Conservation (phyloP, 2,329 filamentous ascomycete genomes). For the Cordyceps javanica region DNA sequence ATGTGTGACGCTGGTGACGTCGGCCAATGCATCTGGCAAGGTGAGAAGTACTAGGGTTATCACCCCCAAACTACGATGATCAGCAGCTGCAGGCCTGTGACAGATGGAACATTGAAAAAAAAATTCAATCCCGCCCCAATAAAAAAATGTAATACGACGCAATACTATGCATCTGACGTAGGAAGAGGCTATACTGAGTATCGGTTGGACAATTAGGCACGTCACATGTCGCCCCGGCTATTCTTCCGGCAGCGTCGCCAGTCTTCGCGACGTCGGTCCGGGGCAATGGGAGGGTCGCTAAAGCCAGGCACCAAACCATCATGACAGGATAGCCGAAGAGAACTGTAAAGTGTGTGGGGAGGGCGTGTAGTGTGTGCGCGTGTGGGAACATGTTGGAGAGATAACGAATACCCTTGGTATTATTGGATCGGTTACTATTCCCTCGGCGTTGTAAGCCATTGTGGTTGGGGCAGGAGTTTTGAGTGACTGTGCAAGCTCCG, state of each 20-base stretch:
- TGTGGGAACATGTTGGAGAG: not conserved
- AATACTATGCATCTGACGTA: no score
- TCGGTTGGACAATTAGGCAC: not conserved
- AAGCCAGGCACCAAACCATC: conserved; percentile 2
- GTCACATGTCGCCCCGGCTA: conserved; percentile 8
- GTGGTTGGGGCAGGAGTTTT: not conserved
- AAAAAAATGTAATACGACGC: not conserved
- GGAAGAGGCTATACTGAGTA: not conserved
- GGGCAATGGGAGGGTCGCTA: not conserved
- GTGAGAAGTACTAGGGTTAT: not conserved
- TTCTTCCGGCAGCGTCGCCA: not conserved
- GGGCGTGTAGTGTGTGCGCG: no score
- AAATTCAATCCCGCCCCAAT: not conserved
- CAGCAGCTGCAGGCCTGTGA: not conserved
- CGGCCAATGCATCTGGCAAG: not conserved
- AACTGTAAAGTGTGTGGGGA: not conserved
- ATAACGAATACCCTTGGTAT: conserved; percentile 2
- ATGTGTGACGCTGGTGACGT: conserved; percentile 2
- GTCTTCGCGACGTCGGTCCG: not conserved
- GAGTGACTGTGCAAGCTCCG: conserved; percentile 1
- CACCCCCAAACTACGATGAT: not conserved
- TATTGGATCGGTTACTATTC: not conserved
- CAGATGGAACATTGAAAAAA: not conserved
- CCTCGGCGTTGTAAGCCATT: no score
- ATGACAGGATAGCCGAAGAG: conserved; percentile 6